Conservation (phyloP, 2,329 filamentous ascomycete species). For the Penicillium hesseltinei region DNA sequence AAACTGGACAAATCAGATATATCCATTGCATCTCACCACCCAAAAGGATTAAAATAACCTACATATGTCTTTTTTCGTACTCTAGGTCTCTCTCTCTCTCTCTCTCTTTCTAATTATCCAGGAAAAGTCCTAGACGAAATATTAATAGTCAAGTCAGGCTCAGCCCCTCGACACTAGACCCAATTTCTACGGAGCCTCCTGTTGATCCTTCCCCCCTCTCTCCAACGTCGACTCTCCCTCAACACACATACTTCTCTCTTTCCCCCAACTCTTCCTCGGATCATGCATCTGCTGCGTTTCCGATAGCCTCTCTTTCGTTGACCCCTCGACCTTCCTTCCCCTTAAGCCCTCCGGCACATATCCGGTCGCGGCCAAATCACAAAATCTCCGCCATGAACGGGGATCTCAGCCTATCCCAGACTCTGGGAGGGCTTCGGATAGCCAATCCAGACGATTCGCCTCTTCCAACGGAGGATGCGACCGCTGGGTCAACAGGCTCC, state of each 20-base stretch:
- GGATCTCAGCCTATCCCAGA: conserved; percentile 87
- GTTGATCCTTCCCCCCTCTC: conserved; percentile 21
- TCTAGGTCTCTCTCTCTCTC: neutral
- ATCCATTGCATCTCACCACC: neutral
- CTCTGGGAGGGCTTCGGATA: conserved; percentile 90
- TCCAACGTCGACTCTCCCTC: conserved; percentile 7
- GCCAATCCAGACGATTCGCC: conserved; percentile 85
- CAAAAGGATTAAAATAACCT: neutral
- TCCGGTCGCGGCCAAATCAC: neutral
- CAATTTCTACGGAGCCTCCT: conserved; percentile 25
- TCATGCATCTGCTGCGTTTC: conserved; percentile 33
- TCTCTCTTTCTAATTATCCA: neutral
- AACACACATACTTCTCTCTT: neutral
- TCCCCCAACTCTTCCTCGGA: conserved; percentile 18
- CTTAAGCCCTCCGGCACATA: neutral
- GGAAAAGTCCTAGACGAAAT: neutral
- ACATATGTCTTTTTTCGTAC: neutral
- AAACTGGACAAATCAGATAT: conserved; percentile 10
- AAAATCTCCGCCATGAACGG: conserved; percentile 68
- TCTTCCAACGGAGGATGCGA: conserved; percentile 37
- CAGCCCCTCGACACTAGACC: conserved; percentile 23
- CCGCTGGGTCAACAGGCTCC: conserved; percentile 25
- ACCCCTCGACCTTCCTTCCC: conserved; percentile 7
- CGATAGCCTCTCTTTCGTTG: conserved; percentile 25
- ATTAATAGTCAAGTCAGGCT: conserved; percentile 12